Base-by-base conservation (phyloP, 352 stramenopile genomes). In the Pythium rishiriense region DNA sequence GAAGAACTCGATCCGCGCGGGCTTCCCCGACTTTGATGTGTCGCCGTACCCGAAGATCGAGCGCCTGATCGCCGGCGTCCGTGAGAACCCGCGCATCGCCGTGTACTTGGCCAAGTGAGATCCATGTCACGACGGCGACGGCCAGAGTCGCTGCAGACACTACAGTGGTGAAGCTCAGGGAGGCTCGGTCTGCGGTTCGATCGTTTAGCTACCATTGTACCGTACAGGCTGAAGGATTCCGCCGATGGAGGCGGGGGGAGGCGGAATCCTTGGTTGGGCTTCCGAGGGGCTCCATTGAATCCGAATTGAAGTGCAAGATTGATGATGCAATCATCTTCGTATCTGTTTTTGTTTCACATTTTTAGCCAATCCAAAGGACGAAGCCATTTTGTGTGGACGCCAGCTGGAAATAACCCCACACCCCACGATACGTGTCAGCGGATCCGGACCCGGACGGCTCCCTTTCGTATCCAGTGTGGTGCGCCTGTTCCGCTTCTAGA, bases 1-100 rank as follows among this genome's bases (percentile, higher is more conserved):
- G 5, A 46, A 74, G 4, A 87, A 89, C 70, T 62, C 60, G n/a
- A 28, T 88, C 22, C 68, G 59, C 25, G 57, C 46, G 26, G 65
- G 14, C 6, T 72, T 74, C 41, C 56, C 56, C 6, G 56, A 75
- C 15, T 76, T 82, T 41, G 50, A 69, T 2, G 22, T 75, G 0
- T 25, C 53, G 0, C 24, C 28, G 31, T 81, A 74, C 46, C 61
- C 70, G n/a, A 74, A 76, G 57, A 55, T 81, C 19, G n/a, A 64
- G 17, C 51, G 41, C 2, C 24, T 78, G 12, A 50, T 70, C 31
- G 57, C 63, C 14, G 53, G 46, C 14, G 55, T 79, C 39, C 66
- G 72, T 25, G 28, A 39, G 15, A 55, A 76, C 26, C 17, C 58
- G 1, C 54, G 67, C 31, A 66, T 76, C 54, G 66, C 61, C 1